Base-by-base conservation (phyloP, 1,284 basidiomycete genomes). In the Malassezia globosa region DNA sequence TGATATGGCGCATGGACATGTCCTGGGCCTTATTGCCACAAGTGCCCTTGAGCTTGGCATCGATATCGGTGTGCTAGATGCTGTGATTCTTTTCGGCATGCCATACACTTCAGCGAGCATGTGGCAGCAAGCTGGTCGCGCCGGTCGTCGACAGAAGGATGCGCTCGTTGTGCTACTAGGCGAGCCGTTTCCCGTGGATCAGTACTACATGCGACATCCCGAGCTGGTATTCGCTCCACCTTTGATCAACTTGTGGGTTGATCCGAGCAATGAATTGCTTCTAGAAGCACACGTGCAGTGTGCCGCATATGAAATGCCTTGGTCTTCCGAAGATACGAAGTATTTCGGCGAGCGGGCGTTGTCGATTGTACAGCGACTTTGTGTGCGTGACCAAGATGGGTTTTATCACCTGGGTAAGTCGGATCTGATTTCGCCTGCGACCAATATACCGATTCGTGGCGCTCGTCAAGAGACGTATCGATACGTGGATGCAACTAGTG, bases 11-110 rank as follows among this genome's bases (percentile, higher is more conserved):
- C 81, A 81, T 1, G 87, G 87, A 0, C 78, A 80, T 54, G 74
- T 89, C 10, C 77, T 90, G 0, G 74, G 88, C 5, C 84, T 92
- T 37, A 78, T 92, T n/a, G 85, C 87, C 0, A 92, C 87, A 0
- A 88, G 87, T 54, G 88, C 87, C 0, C 77, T 92, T 11, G 88
- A 92, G 70, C 79, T 92, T 1, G 87, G 88, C 27, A 84, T 92
- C 24, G 87, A 92, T 63, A 90, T 92, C 36, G 88, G 87, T 13
- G 80, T 79, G 18, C 73, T 92, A 25, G 88, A 92, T 66, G 85
- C 84, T 0, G 87, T 92, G 26, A 80, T 92, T 51, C 85, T 88
- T 79, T 78, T 89, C 18, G 86, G 86, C 1, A 88, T 90, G 65
- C 87, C 87, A 0, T 78, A 81, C 47, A 63, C 66, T 21, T 58